Evolutionary conservation across 2,329 filamentous ascomycete genomes (phyloP).

Genomic region (Xylariaceae sp.): DNA sequence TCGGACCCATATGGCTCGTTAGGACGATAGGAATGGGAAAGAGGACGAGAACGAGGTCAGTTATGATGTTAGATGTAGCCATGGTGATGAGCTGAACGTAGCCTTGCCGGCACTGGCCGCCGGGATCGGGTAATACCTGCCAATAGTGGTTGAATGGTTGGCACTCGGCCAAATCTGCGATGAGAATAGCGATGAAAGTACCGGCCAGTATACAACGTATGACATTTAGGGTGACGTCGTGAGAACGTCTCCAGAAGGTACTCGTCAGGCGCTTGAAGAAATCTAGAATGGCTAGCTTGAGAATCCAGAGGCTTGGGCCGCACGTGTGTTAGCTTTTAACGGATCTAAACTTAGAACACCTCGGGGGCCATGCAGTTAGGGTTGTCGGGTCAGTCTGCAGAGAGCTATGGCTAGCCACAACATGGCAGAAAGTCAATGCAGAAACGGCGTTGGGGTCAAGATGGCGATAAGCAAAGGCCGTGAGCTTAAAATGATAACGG

Average conservation of each 20-base stretch:
- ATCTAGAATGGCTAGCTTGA: slow-evolving; percentile 88
- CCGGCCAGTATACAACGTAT: slow-evolving; percentile 76
- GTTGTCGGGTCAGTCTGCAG: no score
- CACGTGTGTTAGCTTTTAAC: slow-evolving; percentile 15
- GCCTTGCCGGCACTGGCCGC: slow-evolving; percentile 82
- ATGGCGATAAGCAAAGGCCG: not conserved
- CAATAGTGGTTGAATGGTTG: slow-evolving; percentile 76
- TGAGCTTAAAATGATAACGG: not conserved
- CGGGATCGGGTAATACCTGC: slow-evolving; percentile 86
- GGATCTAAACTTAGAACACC: not conserved
- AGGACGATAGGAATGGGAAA: slow-evolving; percentile 92
- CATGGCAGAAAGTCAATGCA: not conserved
- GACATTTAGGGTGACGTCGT: slow-evolving; percentile 71
- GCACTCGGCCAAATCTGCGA: slow-evolving; percentile 85
- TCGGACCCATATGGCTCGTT: slow-evolving; percentile 74
- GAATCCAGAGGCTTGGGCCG: slow-evolving; percentile 79
- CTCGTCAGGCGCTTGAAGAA: slow-evolving; percentile 87
- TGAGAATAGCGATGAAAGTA: slow-evolving; percentile 82
- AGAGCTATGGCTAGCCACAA: no score
- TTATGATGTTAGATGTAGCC: slow-evolving; percentile 86
- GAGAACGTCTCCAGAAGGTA: slow-evolving; percentile 79
- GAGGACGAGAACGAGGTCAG: slow-evolving; percentile 83
- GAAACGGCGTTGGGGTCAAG: not conserved
- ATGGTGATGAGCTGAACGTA: slow-evolving; percentile 88
- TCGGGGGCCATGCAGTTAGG: not conserved